Evolutionary conservation across 2,329 filamentous ascomycete genomes (phyloP).

Genomic region (Neonectria faginata): DNA sequence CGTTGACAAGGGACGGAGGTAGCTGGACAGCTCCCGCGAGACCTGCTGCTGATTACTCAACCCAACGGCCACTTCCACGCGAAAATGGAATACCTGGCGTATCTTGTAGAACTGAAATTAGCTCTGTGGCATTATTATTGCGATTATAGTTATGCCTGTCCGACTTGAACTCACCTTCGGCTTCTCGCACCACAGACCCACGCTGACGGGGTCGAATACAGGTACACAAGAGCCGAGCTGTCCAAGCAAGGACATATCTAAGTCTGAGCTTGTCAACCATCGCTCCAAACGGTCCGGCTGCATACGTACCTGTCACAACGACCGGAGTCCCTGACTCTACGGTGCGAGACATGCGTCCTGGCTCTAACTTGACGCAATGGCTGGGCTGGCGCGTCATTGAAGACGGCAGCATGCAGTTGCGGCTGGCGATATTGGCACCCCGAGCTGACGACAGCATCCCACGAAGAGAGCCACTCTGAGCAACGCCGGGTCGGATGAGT

Average conservation of each 20-base stretch:
- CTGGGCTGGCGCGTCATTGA: conserved; percentile 3
- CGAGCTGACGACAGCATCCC: conserved; percentile 30
- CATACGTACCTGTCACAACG: conserved; percentile 22
- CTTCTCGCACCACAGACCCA: conserved; percentile 22
- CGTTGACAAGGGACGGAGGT: background rate
- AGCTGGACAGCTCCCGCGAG: background rate
- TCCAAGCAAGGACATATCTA: background rate
- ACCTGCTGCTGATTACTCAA: background rate
- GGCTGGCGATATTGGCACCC: background rate
- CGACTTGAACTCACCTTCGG: background rate
- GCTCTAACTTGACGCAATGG: background rate
- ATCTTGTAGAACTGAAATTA: background rate
- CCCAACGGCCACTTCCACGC: conserved; percentile 10
- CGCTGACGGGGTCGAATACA: conserved; percentile 5
- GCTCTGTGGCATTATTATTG: conserved; percentile 9
- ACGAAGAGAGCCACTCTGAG: conserved; percentile 28
- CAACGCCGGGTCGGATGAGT: conserved; percentile 27
- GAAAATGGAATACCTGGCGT: background rate
- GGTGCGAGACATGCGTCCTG: background rate
- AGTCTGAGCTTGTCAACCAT: background rate
- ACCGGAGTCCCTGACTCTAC: conserved; percentile 11
- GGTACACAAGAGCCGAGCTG: conserved; percentile 8
- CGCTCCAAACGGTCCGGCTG: conserved; percentile 3
- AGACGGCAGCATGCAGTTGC: conserved; percentile 26
- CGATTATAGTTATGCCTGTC: conserved; percentile 4